Percentiles rank a stretch among this genome's conserved stretches.
phyloP scores from a whole-genome alignment of 2,329 filamentous ascomycete genomes.

The Fusarium pseudograminearum region DNA sequence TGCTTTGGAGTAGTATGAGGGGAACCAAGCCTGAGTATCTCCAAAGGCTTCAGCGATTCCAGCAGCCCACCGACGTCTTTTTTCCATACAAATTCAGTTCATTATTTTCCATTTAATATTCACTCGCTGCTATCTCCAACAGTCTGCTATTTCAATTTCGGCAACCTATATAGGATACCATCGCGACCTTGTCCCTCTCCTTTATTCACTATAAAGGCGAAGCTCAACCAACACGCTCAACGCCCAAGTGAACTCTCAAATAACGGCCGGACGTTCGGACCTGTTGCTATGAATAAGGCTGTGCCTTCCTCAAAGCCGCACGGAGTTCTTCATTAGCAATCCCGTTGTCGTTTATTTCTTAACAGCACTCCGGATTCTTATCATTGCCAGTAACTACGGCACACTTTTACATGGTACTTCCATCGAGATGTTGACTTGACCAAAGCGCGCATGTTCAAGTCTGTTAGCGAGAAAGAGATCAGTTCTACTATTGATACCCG shows the following conservation, averaged over 20 bases:
- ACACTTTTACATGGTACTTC: neutral
- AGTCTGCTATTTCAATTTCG: rapidly evolving
- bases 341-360: neutral
- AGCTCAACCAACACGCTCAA: neutral
- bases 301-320: no score
- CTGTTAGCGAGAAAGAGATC: conserved; percentile 58
- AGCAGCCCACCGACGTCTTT: rapidly evolving
- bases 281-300: no score
- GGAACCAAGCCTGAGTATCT: neutral
- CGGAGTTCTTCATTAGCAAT: no score
- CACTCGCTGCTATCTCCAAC: neutral
- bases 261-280: no score
- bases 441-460: conserved; percentile 63
- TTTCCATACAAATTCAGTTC: neutral
- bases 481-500: conserved; percentile 60
- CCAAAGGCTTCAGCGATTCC: neutral
- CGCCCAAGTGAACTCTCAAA: no score
- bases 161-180: rapidly evolving
- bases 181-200: neutral
- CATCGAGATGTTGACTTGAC: conserved; percentile 69
- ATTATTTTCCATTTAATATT: rapidly evolving
- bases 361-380: neutral
- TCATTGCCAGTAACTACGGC: neutral
- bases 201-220: neutral
- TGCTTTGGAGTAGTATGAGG: neutral